These are phyloP conservation scores for Lepidium aucheri DNA, from an alignment of 345 rosid genomes.

Conservation along the genomic window DNA sequence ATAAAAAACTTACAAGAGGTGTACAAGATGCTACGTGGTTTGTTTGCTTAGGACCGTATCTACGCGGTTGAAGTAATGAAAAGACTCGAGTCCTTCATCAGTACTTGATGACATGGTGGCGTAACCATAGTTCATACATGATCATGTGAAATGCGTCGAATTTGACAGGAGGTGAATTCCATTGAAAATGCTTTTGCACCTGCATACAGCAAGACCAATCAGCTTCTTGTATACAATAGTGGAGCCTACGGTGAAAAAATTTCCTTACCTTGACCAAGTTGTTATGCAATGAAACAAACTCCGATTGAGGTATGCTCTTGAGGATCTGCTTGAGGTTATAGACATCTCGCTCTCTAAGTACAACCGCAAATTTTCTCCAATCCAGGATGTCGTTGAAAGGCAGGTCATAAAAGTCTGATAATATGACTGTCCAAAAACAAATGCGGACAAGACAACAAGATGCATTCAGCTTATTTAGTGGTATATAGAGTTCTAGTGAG, in stretches of 20 bases:
- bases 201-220: slow-evolving; percentile 25
- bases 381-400: slow-evolving; percentile 85
- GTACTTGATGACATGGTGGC: slow-evolving; percentile 80
- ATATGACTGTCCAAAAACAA: slow-evolving; percentile 49
- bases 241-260: neutral
- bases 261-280: slow-evolving; percentile 66
- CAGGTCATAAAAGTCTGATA: slow-evolving; percentile 80
- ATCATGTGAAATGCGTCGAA: slow-evolving; percentile 93
- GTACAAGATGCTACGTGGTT: slow-evolving; percentile 4
- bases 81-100: slow-evolving; percentile 14
- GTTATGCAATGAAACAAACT: slow-evolving; percentile 58
- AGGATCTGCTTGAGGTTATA: slow-evolving; percentile 72
- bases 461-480: neutral
- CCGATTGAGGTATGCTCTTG: slow-evolving; percentile 57
- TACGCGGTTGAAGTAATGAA: slow-evolving; percentile 5
- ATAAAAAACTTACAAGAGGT: slow-evolving; percentile 25
- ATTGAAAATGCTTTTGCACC: slow-evolving; percentile 93
- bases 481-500: neutral
- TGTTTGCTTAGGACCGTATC: slow-evolving; percentile 3
- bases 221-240: neutral
- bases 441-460: neutral
- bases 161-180: slow-evolving; percentile 78
- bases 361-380: slow-evolving; percentile 71
- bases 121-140: slow-evolving; percentile 92
- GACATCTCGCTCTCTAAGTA: slow-evolving; percentile 64